Evolutionary conservation across 2,329 filamentous ascomycete species (phyloP).

Genomic region (Sphaerulina vaccinii): DNA sequence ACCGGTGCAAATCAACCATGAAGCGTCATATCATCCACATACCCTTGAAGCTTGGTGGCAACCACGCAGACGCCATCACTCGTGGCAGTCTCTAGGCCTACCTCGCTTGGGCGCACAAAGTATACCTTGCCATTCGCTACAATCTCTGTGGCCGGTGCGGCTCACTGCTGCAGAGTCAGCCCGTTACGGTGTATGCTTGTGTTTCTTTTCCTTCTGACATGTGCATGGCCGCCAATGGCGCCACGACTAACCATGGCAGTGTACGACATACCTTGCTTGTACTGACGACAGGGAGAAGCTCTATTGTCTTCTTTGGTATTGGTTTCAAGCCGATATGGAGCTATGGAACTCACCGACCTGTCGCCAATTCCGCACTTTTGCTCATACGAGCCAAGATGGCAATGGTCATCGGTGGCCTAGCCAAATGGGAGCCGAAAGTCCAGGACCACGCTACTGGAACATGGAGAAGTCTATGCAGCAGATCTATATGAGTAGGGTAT

Average conservation of each 20-base stretch:
- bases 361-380: too few species aligned
- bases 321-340: constrained; percentile 1
- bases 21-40: neutral
- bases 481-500: constrained; percentile 13
- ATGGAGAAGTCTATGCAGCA: neutral
- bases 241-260: neutral
- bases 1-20: neutral
- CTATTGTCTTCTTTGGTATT: neutral
- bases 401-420: too few species aligned
- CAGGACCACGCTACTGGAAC: neutral
- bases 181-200: neutral
- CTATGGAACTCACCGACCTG: too few species aligned
- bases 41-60: neutral
- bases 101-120: neutral
- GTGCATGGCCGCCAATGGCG: neutral
- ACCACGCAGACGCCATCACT: constrained; percentile 5
- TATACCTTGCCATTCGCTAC: constrained; percentile 8
- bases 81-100: constrained; percentile 9
- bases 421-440: neutral
- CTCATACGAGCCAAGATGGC: too few species aligned
- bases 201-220: neutral
- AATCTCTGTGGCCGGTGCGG: neutral
- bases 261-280: neutral
- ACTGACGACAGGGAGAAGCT: neutral
- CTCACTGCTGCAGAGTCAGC: neutral